Evolutionary conservation across 2,329 filamentous ascomycete genomes (phyloP), one percentile per base, ranked within the genome.

Genomic region (Xylogone sp.): DNA sequence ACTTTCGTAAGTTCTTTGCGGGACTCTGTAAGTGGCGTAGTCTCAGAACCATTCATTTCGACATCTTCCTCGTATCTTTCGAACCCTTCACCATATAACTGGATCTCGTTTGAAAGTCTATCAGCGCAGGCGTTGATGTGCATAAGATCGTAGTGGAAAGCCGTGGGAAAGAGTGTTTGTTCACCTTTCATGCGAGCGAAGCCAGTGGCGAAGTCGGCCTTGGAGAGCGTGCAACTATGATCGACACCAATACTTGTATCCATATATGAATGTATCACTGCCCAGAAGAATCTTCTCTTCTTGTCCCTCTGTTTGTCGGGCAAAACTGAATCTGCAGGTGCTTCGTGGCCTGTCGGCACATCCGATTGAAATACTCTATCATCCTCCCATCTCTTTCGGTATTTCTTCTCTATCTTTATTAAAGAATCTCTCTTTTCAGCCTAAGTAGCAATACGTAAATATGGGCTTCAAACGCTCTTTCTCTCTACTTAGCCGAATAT

Each of bases 71-170:
- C 81, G 70, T 90, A 96, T 45, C 80, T 76, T 64, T 92, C 86
- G 57, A 97, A 97, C 64, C 91, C 84, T 66, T 87, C 74, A 20
- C 94, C 94, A 65, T 97, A 99, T 73, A 87, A 77, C 71, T 89
- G 84, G 51, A 97, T 86, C 73, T 99, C 94, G 56, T 90, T 84
- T 53, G 87, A 84, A 44, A 99, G 82, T 77, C 97, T 97, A 76
- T 99, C 93, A 50, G 94, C 91, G 65, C 90, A 95, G 5, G 94
- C 92, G 73, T 97, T 97, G 77, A 99, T 99, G 43, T 92, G 91
- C 87, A 99, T 95, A 62, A 94, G 94, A 0, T 93, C 97, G 73
- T 88, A 90, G 77, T 99, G 94, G 75, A 91, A 99, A 24, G 93
- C 94, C 65, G 94, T 86, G 52, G 94, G 94, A 69, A 94, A 97